A percentile compares a stretch with the other conserved stretches of the same genome.
These are phyloP conservation scores for Vanderwaltozyma verrucispora DNA, from an alignment of 805 yeast genomes.

Conservation along the genomic window DNA sequence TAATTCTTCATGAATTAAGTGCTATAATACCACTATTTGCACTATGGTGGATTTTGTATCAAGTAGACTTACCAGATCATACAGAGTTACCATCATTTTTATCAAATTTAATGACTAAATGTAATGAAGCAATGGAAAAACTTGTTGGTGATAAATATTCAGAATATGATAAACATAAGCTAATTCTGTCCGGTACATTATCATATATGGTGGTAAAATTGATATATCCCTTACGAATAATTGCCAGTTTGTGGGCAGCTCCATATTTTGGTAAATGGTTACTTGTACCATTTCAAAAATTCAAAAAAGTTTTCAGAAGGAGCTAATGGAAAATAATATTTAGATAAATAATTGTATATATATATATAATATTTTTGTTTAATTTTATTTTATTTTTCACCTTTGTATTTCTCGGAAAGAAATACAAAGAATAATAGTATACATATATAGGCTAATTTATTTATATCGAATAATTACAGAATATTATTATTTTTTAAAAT, in stretches of 20 bases:
- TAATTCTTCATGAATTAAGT: slow-evolving; percentile 62
- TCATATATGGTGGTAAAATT: slow-evolving; percentile 61
- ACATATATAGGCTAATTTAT: no score
- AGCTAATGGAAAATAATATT: neutral
- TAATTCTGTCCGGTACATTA: slow-evolving; percentile 63
- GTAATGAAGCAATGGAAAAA: slow-evolving; percentile 46
- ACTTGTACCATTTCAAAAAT: neutral
- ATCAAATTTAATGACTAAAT: slow-evolving; percentile 39
- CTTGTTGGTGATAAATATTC: slow-evolving; percentile 32
- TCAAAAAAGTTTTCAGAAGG: neutral
- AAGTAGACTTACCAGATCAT: slow-evolving; percentile 32
- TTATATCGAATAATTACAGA: no score
- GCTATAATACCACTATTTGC: slow-evolving; percentile 64
- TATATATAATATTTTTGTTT: no score
- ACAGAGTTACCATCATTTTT: slow-evolving; percentile 16
- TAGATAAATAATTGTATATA: neutral
- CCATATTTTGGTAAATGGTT: slow-evolving; percentile 20
- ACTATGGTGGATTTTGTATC: slow-evolving; percentile 57
- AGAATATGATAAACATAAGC: slow-evolving; percentile 37
- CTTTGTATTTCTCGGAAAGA: no score
- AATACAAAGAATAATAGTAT: no score
- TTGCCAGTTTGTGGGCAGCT: slow-evolving; percentile 27
- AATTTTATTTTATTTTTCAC: no score
- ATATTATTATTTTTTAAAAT: slow-evolving; percentile 34
- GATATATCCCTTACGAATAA: slow-evolving; percentile 25